phyloP scores from a whole-genome alignment of 352 stramenopile species.

The Plasmopara muralis region DNA sequence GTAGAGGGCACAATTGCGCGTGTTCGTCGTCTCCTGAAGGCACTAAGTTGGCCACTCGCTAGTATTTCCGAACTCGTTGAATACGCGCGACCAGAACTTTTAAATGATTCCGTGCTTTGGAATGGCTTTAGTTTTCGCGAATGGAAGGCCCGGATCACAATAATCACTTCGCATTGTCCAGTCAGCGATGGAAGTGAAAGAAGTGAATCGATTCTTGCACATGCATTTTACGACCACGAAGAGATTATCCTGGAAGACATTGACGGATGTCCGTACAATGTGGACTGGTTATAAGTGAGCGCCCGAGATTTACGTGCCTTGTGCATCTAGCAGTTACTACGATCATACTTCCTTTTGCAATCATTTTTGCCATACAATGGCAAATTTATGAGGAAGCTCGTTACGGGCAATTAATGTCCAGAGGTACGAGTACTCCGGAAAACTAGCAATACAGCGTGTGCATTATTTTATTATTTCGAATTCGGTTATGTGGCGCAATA shows the following conservation, averaged over 20 bases:
- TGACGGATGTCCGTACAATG: conserved; percentile 5
- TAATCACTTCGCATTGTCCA: not conserved
- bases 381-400: no score
- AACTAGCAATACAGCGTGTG: no score
- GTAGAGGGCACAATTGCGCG: conserved; percentile 9
- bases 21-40: conserved; percentile 28
- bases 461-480: no score
- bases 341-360: no score
- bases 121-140: conserved; percentile 35
- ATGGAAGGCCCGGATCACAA: conserved; percentile 27
- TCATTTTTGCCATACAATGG: no score
- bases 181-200: not conserved
- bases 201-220: not conserved
- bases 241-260: conserved; percentile 16
- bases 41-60: conserved; percentile 37
- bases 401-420: no score
- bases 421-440: no score
- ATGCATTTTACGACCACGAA: conserved; percentile 1
- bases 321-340: no score
- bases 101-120: conserved; percentile 28
- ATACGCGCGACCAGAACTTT: conserved; percentile 14
- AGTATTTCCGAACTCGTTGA: conserved; percentile 29
- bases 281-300: not conserved
- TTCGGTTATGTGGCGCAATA: no score
- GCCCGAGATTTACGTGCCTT: not conserved